phyloP scores from a whole-genome alignment of 345 rosid species.

The Brassica nigra region DNA sequence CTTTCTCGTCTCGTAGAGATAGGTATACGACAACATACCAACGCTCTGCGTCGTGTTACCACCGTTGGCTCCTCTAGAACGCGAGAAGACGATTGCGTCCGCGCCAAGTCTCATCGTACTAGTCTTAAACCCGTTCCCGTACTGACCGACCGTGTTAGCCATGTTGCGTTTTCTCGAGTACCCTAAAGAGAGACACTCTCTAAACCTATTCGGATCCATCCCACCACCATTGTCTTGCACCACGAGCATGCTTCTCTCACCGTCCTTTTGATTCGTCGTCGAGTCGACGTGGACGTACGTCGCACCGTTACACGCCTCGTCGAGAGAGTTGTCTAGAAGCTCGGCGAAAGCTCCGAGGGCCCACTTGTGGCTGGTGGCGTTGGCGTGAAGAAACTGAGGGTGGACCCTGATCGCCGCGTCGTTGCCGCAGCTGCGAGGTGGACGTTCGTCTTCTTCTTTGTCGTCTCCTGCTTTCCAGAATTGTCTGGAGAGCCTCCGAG shows the following conservation, averaged over 20 bases:
- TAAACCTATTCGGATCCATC: constrained; percentile 64
- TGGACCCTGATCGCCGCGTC: constrained; percentile 72
- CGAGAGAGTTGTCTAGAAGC: constrained; percentile 79
- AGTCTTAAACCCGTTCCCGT: constrained; percentile 89
- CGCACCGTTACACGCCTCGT: constrained; percentile 77
- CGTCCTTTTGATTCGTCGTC: constrained; percentile 46
- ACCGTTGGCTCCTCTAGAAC: constrained; percentile 47
- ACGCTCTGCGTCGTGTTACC: constrained; percentile 56
- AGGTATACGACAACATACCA: constrained; percentile 77
- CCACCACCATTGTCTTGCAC: constrained; percentile 75
- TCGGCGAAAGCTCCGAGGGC: constrained; percentile 95
- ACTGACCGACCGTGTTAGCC: constrained; percentile 73
- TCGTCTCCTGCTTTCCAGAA: constrained; percentile 71
- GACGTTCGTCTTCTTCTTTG: constrained; percentile 40
- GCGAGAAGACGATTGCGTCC: constrained; percentile 76
- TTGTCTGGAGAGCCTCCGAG: constrained; percentile 47
- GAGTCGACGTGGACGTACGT: constrained; percentile 57
- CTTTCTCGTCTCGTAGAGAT: constrained; percentile 58
- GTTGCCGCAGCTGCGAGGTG: constrained; percentile 45
- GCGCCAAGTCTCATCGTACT: constrained; percentile 92
- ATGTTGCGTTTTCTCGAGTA: constrained; percentile 75
- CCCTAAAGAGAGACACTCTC: constrained; percentile 84
- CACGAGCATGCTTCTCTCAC: constrained; percentile 10
- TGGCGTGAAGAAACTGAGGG: constrained; percentile 87
- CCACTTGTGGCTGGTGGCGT: constrained; percentile 95